Evolutionary conservation across 306 rosid species (phyloP), one percentile per base, ranked within the genome.

Genomic region (Ormosia semicastrata): DNA sequence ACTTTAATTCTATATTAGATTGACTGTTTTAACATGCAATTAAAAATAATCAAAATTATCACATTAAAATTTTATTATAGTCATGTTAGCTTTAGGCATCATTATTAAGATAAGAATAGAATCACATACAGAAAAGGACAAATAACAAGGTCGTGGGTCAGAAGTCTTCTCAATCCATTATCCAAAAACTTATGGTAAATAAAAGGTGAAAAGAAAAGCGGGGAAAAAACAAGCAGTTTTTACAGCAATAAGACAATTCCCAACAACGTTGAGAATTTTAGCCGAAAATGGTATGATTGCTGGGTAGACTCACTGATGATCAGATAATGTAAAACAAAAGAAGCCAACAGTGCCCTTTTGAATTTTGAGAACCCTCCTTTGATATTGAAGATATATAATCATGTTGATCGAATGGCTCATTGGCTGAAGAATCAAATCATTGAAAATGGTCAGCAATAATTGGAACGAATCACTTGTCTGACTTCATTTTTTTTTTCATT

Each of bases 221-320:
- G 36, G 11, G 64, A 49, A 30, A 44, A 44, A 7, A 74, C 6
- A 69, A 9, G 59, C 34, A 58, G 34, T 36, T 71, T 83, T 53
- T 39, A 75, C 57, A 71, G 44, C 41, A 77, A 54, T 83, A 77
- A 83, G 80, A 83, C 83, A 78, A 83, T 64, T 64, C 75, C 71
- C 15, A 77, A 77, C 64, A 41, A 77, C 32, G 63, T 41, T 47
- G 24, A 58, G 62, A 32, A 52, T 70, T 40, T 50, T 78, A 6
- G 75, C 56, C 75, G 34, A 83, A 70, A 13, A 40, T 63, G 71
- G 33, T 33, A 83, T 77, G 80, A 83, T 83, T 77, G 68, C 62
- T 69, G 34, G 12, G 65, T 40, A 34, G 83, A 83, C 53, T 71
- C 70, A 3, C 1, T 8, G 66, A 46, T 15, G 47, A 68, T 12